Conservation (phyloP, 805 yeast genomes). For the Nakazawaea wickerhamii region DNA sequence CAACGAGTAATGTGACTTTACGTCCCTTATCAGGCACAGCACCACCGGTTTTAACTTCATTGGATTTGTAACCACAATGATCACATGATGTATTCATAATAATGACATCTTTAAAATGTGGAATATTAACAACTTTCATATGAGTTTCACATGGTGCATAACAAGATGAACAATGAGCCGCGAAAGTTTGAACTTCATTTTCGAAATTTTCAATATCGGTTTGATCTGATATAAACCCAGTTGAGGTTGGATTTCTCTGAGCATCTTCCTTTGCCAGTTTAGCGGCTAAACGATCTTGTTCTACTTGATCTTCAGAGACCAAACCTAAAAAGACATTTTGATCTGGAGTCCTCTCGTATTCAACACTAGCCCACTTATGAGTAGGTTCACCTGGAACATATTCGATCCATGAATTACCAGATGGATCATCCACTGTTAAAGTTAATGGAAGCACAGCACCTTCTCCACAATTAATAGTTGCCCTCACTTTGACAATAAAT, state of each 20-base stretch:
- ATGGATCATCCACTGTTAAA: conserved; percentile 80
- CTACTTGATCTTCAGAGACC: conserved; percentile 61
- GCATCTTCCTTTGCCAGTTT: conserved; percentile 25
- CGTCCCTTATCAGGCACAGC: conserved; percentile 85
- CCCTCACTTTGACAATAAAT: conserved; percentile 55
- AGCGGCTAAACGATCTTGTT: conserved; percentile 40
- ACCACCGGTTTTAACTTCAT: conserved; percentile 98
- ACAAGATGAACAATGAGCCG: conserved; percentile 91
- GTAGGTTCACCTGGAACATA: conserved; percentile 79
- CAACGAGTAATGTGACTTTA: conserved; percentile 63
- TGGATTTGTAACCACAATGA: conserved; percentile 90
- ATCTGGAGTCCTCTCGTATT: conserved; percentile 79
- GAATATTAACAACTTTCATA: conserved; percentile 95
- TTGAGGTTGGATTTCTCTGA: conserved; percentile 34
- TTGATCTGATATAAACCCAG: conserved; percentile 62
- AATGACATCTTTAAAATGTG: conserved; percentile 96
- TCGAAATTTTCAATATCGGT: conserved; percentile 79
- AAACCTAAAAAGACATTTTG: conserved; percentile 85
- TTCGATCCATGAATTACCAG: conserved; percentile 97
- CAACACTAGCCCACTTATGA: conserved; percentile 84
- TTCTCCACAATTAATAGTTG: conserved; percentile 59
- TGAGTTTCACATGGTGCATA: conserved; percentile 79
- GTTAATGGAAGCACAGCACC: conserved; percentile 66
- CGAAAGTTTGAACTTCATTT: conserved; percentile 90
- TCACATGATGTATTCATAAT: conserved; percentile 94